Conservation (phyloP, 2,329 filamentous ascomycete species). For the Aspergillus udagawae region DNA sequence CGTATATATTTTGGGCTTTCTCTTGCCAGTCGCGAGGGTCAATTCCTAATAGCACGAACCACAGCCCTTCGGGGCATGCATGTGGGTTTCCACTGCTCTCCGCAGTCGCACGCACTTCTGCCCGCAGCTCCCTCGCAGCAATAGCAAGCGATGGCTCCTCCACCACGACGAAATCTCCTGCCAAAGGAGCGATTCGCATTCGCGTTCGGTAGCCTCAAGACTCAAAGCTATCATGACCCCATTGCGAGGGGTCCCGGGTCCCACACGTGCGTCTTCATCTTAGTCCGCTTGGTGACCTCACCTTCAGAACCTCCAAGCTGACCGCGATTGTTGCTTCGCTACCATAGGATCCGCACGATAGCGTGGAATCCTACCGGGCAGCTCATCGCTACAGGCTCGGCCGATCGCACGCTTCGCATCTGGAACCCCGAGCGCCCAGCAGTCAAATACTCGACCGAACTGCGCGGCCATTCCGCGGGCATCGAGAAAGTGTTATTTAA, state of each 20-base stretch:
- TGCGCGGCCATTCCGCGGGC: conserved; percentile 45
- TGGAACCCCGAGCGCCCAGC: conserved; percentile 66
- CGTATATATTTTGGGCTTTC: not conserved
- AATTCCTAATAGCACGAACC: conserved; percentile 4
- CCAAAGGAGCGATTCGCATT: conserved; percentile 65
- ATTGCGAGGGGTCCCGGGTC: conserved; percentile 51
- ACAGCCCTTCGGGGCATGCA: conserved; percentile 21
- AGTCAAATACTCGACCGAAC: conserved; percentile 45
- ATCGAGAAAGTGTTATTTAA: conserved; percentile 50
- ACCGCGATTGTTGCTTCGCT: conserved; percentile 5
- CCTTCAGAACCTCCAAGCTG: not conserved
- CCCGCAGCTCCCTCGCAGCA: conserved; percentile 9
- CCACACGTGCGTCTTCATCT: conserved; percentile 50
- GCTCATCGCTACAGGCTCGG: conserved; percentile 80
- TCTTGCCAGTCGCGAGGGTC: not conserved
- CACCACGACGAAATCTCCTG: conserved; percentile 39
- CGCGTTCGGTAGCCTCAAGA: conserved; percentile 65
- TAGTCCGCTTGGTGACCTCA: not conserved
- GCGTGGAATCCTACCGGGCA: conserved; percentile 86
- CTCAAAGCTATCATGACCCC: conserved; percentile 66
- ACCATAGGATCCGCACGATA: conserved; percentile 66
- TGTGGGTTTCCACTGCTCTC: conserved; percentile 8
- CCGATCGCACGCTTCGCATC: conserved; percentile 83
- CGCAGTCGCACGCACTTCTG: not conserved
- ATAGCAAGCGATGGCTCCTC: conserved; percentile 33